Conservation (phyloP, 179 eudicot species). For the Silene coronaria region DNA sequence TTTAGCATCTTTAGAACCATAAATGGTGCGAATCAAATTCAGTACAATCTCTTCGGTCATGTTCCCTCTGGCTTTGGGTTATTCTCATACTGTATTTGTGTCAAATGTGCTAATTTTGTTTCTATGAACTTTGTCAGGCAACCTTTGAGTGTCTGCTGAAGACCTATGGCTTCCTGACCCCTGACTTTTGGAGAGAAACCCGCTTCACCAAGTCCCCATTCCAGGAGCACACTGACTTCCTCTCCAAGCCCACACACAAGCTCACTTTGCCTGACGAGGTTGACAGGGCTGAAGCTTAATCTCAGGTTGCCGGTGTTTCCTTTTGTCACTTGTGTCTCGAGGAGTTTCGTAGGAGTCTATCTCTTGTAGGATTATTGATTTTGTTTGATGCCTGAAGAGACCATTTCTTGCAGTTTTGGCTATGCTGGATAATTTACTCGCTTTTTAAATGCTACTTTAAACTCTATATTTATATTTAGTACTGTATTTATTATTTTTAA, state of each 20-base stretch:
- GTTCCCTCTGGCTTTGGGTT: not conserved
- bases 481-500: not conserved
- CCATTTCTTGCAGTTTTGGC: not conserved
- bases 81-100: not conserved
- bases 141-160: conserved; percentile 63
- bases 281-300: conserved; percentile 39
- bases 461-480: not conserved
- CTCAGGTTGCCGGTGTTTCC: not conserved
- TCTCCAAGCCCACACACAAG: conserved; percentile 47
- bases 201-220: conserved; percentile 61
- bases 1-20: no score
- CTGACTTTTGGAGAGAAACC: conserved; percentile 67
- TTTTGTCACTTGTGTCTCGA: not conserved
- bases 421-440: not conserved
- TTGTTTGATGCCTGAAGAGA: not conserved
- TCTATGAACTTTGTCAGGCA: conserved; percentile 32
- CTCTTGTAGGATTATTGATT: not conserved
- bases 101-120: not conserved
- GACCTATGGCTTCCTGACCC: conserved; percentile 67
- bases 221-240: conserved; percentile 57
- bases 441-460: not conserved
- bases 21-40: no score
- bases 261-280: conserved; percentile 31
- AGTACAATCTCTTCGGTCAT: no score
- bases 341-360: not conserved